These are phyloP conservation scores for Scutellaria barbata DNA, from an alignment of 257 asterid species.

Conservation along the genomic window DNA sequence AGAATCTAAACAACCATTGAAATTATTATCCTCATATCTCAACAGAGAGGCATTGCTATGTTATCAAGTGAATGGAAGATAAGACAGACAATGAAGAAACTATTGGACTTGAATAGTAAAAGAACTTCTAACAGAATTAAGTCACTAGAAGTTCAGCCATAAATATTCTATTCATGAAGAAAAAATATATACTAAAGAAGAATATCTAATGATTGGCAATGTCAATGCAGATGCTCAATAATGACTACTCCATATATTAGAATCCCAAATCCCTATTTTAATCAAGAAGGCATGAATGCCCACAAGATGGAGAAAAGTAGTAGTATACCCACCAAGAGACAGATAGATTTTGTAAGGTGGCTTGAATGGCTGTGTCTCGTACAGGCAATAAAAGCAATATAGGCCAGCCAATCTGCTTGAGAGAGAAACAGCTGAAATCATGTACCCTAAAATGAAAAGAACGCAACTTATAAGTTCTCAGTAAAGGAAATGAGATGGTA, in stretches of 20 bases:
- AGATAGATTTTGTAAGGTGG: conserved; percentile 79
- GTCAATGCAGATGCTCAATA: background rate
- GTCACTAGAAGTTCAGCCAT: conserved; percentile 16
- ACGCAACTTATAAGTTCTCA: background rate
- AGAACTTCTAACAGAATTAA: background rate
- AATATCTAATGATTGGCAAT: conserved; percentile 18
- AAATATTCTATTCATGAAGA: background rate
- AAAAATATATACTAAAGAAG: background rate
- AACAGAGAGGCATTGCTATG: conserved; percentile 3
- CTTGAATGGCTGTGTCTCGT: conserved; percentile 78
- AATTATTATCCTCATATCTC: background rate
- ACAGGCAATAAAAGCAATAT: conserved; percentile 78
- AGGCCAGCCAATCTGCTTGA: conserved; percentile 76
- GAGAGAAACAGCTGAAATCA: conserved; percentile 56
- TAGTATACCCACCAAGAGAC: conserved; percentile 58
- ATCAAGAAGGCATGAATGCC: conserved; percentile 24
- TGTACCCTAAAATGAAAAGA: conserved; percentile 56
- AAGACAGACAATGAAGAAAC: background rate
- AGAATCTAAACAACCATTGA: background rate
- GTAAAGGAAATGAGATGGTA: conserved; percentile 11
- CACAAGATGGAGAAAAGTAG: conserved; percentile 15
- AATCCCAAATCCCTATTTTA: conserved; percentile 8
- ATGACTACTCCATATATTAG: conserved; percentile 21
- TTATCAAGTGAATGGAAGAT: background rate
- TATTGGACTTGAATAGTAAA: background rate